Evolutionary conservation across 148 eudicot species (phyloP).

Genomic region (Rheum nobile): DNA sequence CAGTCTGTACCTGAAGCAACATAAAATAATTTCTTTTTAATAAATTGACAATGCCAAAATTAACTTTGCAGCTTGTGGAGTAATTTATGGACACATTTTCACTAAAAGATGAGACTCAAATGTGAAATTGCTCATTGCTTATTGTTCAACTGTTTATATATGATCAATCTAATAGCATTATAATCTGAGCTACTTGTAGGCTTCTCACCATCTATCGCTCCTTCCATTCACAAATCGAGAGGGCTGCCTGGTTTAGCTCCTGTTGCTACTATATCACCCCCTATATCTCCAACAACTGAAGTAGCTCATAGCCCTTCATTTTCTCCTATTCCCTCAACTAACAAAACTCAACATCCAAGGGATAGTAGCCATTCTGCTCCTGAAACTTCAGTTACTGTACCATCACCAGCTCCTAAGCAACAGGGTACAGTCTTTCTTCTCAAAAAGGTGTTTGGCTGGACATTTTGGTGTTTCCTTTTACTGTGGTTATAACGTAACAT

Average conservation of each 20-base stretch:
- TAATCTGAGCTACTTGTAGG: conserved; percentile 4
- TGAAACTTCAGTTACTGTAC: conserved; percentile 12
- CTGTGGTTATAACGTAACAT: background rate
- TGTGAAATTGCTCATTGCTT: background rate
- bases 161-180: background rate
- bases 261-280: conserved; percentile 1
- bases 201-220: conserved; percentile 6
- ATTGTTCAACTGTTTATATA: background rate
- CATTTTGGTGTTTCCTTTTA: background rate
- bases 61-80: background rate
- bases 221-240: background rate
- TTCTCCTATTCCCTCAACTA: conserved; percentile 26
- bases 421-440: conserved; percentile 12
- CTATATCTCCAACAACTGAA: conserved; percentile 17
- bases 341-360: conserved; percentile 12
- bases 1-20: background rate
- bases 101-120: background rate
- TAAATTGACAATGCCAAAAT: background rate
- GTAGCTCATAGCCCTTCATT: conserved; percentile 16
- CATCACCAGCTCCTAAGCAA: conserved; percentile 10
- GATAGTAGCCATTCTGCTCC: conserved; percentile 19
- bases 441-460: background rate
- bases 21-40: background rate
- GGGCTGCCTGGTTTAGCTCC: conserved; percentile 6
- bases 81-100: background rate